Base-by-base conservation (phyloP, 2,329 filamentous ascomycete genomes). In the Monosporascus cannonballus region DNA sequence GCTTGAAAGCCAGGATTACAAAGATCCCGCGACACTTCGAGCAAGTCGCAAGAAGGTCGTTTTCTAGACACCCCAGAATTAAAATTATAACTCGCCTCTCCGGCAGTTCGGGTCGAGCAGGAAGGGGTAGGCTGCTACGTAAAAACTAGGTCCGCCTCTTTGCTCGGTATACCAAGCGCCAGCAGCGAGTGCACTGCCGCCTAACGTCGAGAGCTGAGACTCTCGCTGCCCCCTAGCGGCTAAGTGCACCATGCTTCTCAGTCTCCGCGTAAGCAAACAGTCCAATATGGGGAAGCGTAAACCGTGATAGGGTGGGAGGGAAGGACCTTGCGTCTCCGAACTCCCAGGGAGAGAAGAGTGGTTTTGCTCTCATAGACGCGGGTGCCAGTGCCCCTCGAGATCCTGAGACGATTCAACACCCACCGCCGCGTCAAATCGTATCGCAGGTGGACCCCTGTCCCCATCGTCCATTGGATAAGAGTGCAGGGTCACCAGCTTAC, bases 401-500 rank as follows among this genome's bases (percentile, higher is more conserved):
- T 59, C 61, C 61, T 54, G 52, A 58, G 54, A 53, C 55, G 24
- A 61, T 54, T 54, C 59, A 59, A 63, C 59, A 63, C 60, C 58
- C 64, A 60, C 63, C 61, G 61, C 63, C 67, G 66, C 64, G 63
- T 62, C 64, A 69, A 65, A 67, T 64, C 64, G 61, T 62, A 69
- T 67, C 61, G 62, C 59, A 61, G 59, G 55, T 59, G 53, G 52
- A 64, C 51, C 63, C 64, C 59, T 66, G 63, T 65, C 53, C 49
- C 22, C 44, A 48, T 25, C 49, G 52, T 57, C 61, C 52, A 71
- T 71, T 71, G 69, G 66, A 55, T 54, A 49, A 48, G 53, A 53
- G 41, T 50, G 54, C 54, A 54, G 56, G 56, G 52, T 56, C 57
- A 56, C 61, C 57, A 65, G 62, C 57, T 59, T 51, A 52, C 57